phyloP scores from a whole-genome alignment of 331 rosid genomes.

The Telfairia occidentalis region DNA sequence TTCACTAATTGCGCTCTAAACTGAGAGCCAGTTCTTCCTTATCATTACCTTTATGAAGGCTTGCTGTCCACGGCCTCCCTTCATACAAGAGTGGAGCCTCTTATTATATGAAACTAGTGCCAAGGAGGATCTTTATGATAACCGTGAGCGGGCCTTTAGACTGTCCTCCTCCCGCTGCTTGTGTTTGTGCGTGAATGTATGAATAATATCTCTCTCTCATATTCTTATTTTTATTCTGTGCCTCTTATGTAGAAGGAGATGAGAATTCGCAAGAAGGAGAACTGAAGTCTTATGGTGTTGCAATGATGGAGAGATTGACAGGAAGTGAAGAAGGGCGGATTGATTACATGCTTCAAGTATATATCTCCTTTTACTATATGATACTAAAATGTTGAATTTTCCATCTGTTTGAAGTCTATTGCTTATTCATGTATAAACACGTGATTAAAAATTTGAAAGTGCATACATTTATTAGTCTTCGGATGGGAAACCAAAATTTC shows the following conservation, averaged over 20 bases:
- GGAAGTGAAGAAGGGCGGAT: conserved; percentile 71
- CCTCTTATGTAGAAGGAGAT: conserved; percentile 21
- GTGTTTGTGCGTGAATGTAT: not conserved
- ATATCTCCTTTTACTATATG: conserved; percentile 10
- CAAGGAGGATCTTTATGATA: not conserved
- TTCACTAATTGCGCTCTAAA: not conserved
- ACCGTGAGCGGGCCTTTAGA: not conserved
- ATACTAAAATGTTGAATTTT: conserved; percentile 4
- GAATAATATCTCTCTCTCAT: not conserved
- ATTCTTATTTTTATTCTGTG: not conserved
- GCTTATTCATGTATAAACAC: not conserved
- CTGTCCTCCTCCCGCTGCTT: not conserved
- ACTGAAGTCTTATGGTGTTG: conserved; percentile 60
- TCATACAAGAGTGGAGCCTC: not conserved
- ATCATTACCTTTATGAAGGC: not conserved
- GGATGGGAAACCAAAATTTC: not conserved
- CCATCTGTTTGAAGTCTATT: not conserved
- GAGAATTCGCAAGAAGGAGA: conserved; percentile 48
- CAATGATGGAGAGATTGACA: conserved; percentile 69
- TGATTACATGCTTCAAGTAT: conserved; percentile 93
- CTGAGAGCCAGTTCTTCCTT: not conserved
- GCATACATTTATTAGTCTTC: not conserved
- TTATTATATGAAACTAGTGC: not conserved
- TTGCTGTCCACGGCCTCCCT: not conserved
- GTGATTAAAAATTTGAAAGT: not conserved